These are phyloP conservation scores for Fusarium chuoi DNA, from an alignment of 2,329 filamentous ascomycete genomes.

Conservation along the genomic window DNA sequence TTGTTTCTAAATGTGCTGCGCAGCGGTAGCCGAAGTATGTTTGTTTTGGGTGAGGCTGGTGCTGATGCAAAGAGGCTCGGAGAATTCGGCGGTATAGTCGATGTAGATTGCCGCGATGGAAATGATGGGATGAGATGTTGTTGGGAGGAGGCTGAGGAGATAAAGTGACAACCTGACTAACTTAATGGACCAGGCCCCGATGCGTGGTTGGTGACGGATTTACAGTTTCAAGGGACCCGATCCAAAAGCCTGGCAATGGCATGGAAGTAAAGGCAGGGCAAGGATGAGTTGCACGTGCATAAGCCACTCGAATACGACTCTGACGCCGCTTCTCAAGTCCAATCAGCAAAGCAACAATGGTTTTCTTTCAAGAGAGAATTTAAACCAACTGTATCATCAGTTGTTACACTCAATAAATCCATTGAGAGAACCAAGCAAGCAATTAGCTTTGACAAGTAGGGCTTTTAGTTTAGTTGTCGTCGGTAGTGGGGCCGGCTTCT, in stretches of 20 bases:
- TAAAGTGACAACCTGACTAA: conserved; percentile 18
- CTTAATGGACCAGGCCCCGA: conserved; percentile 10
- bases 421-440: conserved; percentile 1
- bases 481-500: conserved; percentile 22
- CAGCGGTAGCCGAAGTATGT: conserved; percentile 9
- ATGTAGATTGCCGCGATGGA: conserved; percentile 5
- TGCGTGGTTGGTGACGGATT: conserved; percentile 35
- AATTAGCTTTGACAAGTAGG: not conserved
- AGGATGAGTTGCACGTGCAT: conserved; percentile 38
- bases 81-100: conserved; percentile 9
- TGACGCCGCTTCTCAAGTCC: conserved; percentile 8
- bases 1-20: conserved; percentile 14
- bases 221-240: conserved; percentile 36
- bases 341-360: not conserved
- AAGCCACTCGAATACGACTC: conserved; percentile 23
- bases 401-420: not conserved
- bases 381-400: not conserved
- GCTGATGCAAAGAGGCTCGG: not conserved
- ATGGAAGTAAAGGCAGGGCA: conserved; percentile 7
- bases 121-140: conserved; percentile 9
- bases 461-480: conserved; percentile 10
- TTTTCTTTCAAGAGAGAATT: not conserved
- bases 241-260: conserved; percentile 19
- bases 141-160: conserved; percentile 29
- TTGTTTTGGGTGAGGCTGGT: conserved; percentile 5